phyloP scores from a whole-genome alignment of 768 basidiomycete genomes.

The Lactarius sanguifluus region DNA sequence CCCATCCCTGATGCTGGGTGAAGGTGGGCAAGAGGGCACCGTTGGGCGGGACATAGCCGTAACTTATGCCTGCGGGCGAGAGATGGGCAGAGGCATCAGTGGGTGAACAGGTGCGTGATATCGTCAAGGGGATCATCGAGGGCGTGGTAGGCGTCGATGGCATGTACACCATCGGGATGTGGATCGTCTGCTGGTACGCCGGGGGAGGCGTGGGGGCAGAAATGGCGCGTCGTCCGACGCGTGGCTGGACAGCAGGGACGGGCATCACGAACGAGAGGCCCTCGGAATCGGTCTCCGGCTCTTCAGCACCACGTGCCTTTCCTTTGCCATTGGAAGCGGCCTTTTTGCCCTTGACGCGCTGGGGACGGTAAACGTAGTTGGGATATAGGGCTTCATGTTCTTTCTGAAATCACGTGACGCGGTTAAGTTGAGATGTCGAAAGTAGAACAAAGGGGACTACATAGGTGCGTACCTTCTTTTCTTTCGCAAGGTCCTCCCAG shows the following conservation, averaged over 20 bases:
- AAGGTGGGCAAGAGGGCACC: slow-evolving; percentile 24
- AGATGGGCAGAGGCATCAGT: slow-evolving; percentile 40
- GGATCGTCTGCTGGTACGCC: slow-evolving; percentile 66
- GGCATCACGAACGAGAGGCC: slow-evolving; percentile 47
- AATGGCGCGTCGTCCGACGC: slow-evolving; percentile 44
- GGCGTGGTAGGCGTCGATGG: slow-evolving; percentile 68
- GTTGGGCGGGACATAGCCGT: slow-evolving; percentile 54
- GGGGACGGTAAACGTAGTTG: slow-evolving; percentile 77
- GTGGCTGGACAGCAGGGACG: slow-evolving; percentile 33
- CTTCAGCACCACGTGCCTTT: slow-evolving; percentile 45
- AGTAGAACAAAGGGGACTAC: slow-evolving; percentile 28
- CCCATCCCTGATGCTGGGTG: slow-evolving; percentile 28
- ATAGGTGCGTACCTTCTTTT: slow-evolving; percentile 70
- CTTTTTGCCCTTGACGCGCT: slow-evolving; percentile 57
- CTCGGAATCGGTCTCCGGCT: slow-evolving; percentile 30
- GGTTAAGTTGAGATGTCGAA: slow-evolving; percentile 31
- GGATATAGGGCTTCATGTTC: slow-evolving; percentile 77
- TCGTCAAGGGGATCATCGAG: slow-evolving; percentile 54
- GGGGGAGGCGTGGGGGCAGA: slow-evolving; percentile 67
- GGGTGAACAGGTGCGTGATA: slow-evolving; percentile 46
- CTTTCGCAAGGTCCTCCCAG: slow-evolving; percentile 77
- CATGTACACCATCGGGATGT: slow-evolving; percentile 62
- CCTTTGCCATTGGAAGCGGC: slow-evolving; percentile 51
- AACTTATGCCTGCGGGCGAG: slow-evolving; percentile 42
- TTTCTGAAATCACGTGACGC: slow-evolving; percentile 73